Base-by-base conservation (phyloP, 768 basidiomycete species). In the Porpolomopsis calyptriformis region DNA sequence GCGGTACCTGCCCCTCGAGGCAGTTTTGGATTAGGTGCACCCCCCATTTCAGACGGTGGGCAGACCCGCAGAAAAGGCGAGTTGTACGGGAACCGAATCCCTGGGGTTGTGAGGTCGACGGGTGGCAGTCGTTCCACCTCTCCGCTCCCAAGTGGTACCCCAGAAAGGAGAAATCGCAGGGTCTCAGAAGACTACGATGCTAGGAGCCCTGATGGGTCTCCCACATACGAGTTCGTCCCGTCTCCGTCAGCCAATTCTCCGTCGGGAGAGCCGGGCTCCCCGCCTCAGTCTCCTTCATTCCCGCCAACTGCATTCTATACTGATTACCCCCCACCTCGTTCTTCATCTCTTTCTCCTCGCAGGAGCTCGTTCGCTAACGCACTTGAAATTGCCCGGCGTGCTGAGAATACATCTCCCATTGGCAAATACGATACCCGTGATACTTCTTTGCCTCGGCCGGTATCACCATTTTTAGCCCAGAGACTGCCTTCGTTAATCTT, bases 1-100 rank as follows among this genome's bases (percentile, higher is more conserved):
- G 83, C 78, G 9, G 69, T 80, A 0, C 85, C 85, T 12, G 75
- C 77, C 29, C 86, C 85, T n/a, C 69, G 82, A 40, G 80, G 81
- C 3, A 78, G 80, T 50, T 84, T 85, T 62, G 83, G 76, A 18
- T 63, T 83, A 52, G 80, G 80, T 12, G 74, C 73, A 9, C 80
- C 82, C 2, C 77, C 75, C n/a, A 57, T 61, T 20, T 59, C 69
- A 26, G 72, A 71, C 20, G 67, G 71, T 43, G 68, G 64, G 10
- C 66, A 69, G 37, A 57, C 67, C 34, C 73, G 67, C 57, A 74
- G 72, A 53, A 72, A 74, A 43, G 75, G 77, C 36, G 83, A 86
- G 62, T 63, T 85, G 26, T 85, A 85, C 56, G 85, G 82, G 18
- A 87, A 87, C 60, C 70, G 84, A 31, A 74, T 86, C 25, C 57